phyloP scores from a whole-genome alignment of 1,284 basidiomycete species.

The Apiotrichum mycotoxinovorans region DNA sequence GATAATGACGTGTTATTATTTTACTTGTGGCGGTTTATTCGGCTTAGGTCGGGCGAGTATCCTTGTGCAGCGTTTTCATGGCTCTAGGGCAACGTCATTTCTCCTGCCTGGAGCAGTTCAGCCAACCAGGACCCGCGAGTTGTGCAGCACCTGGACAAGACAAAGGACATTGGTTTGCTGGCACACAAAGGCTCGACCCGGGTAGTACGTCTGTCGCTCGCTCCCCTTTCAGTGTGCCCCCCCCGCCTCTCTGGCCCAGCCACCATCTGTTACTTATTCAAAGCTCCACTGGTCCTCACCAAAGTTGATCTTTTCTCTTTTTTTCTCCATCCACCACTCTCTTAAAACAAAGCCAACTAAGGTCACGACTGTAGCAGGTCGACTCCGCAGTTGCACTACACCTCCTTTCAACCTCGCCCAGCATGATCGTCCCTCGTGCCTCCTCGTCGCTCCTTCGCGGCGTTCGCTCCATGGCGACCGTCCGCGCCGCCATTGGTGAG shows the following conservation, averaged over 20 bases:
- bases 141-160: not conserved
- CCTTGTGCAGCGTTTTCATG: not conserved
- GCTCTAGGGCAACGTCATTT: constrained; percentile 4
- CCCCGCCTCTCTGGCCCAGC: not conserved
- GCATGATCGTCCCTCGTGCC: constrained; percentile 36
- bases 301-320: not conserved
- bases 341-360: constrained; percentile 3
- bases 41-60: constrained; percentile 1
- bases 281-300: not conserved
- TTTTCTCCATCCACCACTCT: constrained; percentile 4
- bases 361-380: constrained; percentile 6
- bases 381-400: not conserved
- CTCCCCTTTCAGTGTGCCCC: not conserved
- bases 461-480: constrained; percentile 42
- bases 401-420: constrained; percentile 3
- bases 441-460: constrained; percentile 31
- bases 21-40: not conserved
- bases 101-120: not conserved
- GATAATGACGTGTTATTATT: not conserved
- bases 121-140: not conserved
- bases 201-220: no score
- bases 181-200: no score
- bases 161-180: not conserved
- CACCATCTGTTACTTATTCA: not conserved
- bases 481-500: constrained; percentile 64